Evolutionary conservation across 2,329 filamentous ascomycete species (phyloP), one percentile per base, ranked within the genome.

Genomic region (Didymella pinodella): DNA sequence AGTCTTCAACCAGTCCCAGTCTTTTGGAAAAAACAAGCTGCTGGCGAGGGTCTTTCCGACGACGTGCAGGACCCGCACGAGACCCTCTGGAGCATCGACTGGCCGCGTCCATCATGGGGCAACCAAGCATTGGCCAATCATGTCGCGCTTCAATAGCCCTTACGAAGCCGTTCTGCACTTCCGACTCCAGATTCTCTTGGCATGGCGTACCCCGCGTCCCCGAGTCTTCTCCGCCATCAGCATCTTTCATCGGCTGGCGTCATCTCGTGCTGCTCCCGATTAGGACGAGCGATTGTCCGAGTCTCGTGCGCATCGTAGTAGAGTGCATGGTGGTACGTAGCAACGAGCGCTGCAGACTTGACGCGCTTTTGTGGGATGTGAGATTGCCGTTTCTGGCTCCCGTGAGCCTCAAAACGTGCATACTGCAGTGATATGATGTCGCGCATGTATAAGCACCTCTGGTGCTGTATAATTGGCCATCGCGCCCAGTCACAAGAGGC

Each of bases 191-290:
- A 50, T 40, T 67, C 67, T 65, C 61, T 61, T 22, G 36, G 45
- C 26, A 29, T 52, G 26, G 40, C 25, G 50, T 59, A 67, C 69
- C 65, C 69, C 69, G 67, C 70, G 59, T 53, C 65, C 65, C 46
- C 46, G 48, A 57, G 54, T 56, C 51, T 62, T 61, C 69, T 45
- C 57, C 57, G 52, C 52, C 41, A 38, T 50, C 36, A 12, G 16
- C 28, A 41, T 43, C 29, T 29, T 28, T 7, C 34, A 45, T 52
- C 51, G 57, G 51, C 43, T 56, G 43, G 10, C 43, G 47, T 52
- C 48, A 32, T 36, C 46, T 48, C 3, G 43, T 51, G 51, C 47
- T 55, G 48, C 57, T 56, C 43, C 51, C 52, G 57, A 48, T 44
- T 48, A 28, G 48, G 48, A 38, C 29, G 48, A n/a, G 43, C 36